Evolutionary conservation across 331 rosid species (phyloP).

Genomic region (Ulmus americana): DNA sequence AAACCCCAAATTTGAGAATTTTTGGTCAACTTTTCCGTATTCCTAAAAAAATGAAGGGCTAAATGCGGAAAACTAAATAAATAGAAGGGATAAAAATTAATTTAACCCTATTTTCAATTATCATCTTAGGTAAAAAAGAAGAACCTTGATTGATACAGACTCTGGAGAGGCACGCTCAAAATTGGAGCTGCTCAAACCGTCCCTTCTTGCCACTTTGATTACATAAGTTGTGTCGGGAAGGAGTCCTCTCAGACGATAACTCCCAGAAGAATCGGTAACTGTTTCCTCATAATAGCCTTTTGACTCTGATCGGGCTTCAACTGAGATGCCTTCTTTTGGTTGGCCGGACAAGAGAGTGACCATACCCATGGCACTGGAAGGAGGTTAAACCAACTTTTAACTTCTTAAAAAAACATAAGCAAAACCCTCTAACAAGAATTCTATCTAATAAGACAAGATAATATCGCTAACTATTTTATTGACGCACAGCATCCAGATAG

Average conservation of each 20-base stretch:
- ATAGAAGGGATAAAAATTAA: too few relatives aligned
- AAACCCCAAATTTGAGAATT: too few relatives aligned
- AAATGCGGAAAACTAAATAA: too few relatives aligned
- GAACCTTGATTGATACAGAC: conserved; percentile 52
- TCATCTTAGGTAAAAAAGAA: background rate
- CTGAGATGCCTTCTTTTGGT: conserved; percentile 90
- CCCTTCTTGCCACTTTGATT: conserved; percentile 64
- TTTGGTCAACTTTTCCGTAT: too few relatives aligned
- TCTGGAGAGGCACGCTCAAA: conserved; percentile 97
- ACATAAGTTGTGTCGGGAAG: conserved; percentile 72
- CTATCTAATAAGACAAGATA: background rate
- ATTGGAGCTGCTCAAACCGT: conserved; percentile 39
- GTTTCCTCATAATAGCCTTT: conserved; percentile 92
- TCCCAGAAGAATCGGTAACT: conserved; percentile 76
- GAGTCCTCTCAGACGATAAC: conserved; percentile 86
- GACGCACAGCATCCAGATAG: too few relatives aligned
- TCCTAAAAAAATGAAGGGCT: too few relatives aligned
- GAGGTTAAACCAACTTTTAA: conserved; percentile 22
- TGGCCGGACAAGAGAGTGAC: conserved; percentile 80
- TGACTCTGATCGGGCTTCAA: conserved; percentile 90
- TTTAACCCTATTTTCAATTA: too few relatives aligned
- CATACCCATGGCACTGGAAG: conserved; percentile 71
- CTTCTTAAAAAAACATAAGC: background rate
- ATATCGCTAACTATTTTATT: background rate
- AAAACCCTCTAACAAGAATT: background rate